Evolutionary conservation across 305 asterid species (phyloP).

Genomic region (Fraxinus angustifolia): DNA sequence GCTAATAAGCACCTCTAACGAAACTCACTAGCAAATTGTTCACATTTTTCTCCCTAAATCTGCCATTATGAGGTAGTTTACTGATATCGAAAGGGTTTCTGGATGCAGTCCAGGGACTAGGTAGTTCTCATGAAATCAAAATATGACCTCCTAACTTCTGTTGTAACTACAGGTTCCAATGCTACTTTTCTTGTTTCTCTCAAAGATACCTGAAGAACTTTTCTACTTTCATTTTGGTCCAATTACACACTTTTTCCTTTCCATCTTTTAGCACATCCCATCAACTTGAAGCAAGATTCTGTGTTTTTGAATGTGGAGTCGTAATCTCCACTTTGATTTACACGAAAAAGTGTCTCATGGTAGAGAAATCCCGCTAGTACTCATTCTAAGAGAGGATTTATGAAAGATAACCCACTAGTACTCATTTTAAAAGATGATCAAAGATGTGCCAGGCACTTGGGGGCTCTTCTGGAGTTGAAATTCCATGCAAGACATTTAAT

Average conservation of each 20-base stretch:
- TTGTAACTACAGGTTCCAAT: background rate
- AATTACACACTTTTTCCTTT: background rate
- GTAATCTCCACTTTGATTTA: background rate
- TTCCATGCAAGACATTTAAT: background rate
- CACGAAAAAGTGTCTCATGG: background rate
- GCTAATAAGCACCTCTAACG: background rate
- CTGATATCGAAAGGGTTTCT: background rate
- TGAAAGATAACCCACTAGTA: background rate
- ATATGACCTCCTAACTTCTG: background rate
- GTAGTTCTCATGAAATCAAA: background rate
- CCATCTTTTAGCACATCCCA: background rate
- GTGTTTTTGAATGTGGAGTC: background rate
- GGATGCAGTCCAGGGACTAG: background rate
- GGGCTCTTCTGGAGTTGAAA: background rate
- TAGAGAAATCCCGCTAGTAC: background rate
- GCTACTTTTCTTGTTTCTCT: background rate
- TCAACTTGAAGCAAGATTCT: slow-evolving; percentile 2
- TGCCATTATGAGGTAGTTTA: background rate
- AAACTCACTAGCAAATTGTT: background rate
- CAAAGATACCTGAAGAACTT: background rate
- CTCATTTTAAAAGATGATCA: background rate
- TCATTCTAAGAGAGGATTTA: background rate
- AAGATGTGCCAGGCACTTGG: background rate
- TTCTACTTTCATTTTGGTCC: background rate
- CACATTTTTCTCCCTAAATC: background rate